Evolutionary conservation across 2,329 filamentous ascomycete species (phyloP).

Genomic region (Venturia pyrina): DNA sequence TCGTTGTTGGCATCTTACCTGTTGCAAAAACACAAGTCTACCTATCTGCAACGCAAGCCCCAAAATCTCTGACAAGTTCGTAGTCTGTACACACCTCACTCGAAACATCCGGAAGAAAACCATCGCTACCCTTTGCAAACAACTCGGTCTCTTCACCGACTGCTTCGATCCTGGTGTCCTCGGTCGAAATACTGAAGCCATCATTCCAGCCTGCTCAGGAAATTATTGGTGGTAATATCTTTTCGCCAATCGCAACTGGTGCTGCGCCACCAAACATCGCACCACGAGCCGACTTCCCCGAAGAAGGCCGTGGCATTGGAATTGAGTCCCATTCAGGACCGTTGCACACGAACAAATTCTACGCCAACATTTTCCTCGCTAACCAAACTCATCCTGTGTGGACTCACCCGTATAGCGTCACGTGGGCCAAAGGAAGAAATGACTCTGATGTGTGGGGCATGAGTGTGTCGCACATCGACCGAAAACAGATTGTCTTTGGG

Average conservation of each 20-base stretch:
- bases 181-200: constrained; percentile 3
- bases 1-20: neutral
- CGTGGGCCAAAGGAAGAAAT: constrained; percentile 35
- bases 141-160: neutral
- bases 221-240: constrained; percentile 1
- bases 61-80: neutral
- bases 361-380: constrained; percentile 66
- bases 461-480: constrained; percentile 63
- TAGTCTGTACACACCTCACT: constrained; percentile 9
- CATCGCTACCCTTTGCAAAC: constrained; percentile 4
- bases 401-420: constrained; percentile 50
- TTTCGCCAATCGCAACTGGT: constrained; percentile 11
- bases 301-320: neutral
- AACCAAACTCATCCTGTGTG: constrained; percentile 60
- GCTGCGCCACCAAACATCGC: constrained; percentile 1
- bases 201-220: neutral
- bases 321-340: constrained; percentile 21
- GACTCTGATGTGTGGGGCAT: constrained; percentile 52
- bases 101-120: neutral
- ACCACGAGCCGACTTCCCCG: neutral
- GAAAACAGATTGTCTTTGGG: constrained; percentile 57
- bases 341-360: constrained; percentile 63
- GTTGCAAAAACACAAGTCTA: neutral
- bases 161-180: constrained; percentile 2
- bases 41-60: neutral